phyloP scores from a whole-genome alignment of 2,329 filamentous ascomycete genomes.

The Nakataea oryzae region DNA sequence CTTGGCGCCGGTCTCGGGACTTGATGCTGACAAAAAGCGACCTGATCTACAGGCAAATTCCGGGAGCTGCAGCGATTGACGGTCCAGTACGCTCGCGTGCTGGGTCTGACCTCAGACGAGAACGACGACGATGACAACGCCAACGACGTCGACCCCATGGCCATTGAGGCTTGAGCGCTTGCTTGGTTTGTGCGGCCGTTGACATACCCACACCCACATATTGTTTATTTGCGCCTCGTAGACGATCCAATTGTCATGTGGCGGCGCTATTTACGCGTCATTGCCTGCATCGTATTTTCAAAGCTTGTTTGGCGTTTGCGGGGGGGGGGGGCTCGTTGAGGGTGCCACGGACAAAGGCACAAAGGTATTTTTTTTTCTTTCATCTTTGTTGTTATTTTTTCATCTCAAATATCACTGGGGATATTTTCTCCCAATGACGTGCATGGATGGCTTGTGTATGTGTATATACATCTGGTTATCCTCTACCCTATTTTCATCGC shows the following conservation, averaged over 20 bases:
- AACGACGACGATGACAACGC: constrained; percentile 28
- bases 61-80: constrained; percentile 87
- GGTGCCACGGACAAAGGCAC: neutral
- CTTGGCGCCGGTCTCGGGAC: neutral
- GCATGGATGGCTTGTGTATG: neutral
- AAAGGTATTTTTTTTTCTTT: neutral
- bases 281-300: neutral
- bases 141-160: constrained; percentile 7
- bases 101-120: constrained; percentile 49
- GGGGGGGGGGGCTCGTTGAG: neutral
- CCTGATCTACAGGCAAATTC: constrained; percentile 66
- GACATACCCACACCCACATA: too few species aligned
- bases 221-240: neutral
- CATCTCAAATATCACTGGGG: neutral
- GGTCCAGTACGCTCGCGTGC: constrained; percentile 84
- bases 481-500: neutral
- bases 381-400: neutral
- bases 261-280: neutral
- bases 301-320: neutral
- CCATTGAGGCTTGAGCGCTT: constrained; percentile 7
- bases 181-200: neutral
- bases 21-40: constrained; percentile 19
- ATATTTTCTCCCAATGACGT: too few species aligned
- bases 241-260: neutral
- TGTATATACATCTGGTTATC: neutral